These are phyloP conservation scores for Myochromella boudieri DNA, from an alignment of 768 basidiomycete species.

Conservation along the genomic window DNA sequence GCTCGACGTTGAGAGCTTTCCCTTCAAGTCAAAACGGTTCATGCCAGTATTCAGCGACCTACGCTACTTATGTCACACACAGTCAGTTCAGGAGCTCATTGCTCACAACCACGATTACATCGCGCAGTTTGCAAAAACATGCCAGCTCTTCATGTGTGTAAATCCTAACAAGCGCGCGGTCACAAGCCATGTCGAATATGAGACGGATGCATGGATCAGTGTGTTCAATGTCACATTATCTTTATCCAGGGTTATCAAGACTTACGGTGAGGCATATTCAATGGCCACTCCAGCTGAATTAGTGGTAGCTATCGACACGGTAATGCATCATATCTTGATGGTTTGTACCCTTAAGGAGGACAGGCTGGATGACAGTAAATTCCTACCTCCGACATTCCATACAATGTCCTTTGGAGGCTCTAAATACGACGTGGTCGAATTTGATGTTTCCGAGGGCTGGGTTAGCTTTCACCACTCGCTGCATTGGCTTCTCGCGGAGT, in stretches of 20 bases:
- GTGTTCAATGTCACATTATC: slow-evolving; percentile 95
- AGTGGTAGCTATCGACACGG: slow-evolving; percentile 63
- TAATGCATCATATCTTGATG: slow-evolving; percentile 69
- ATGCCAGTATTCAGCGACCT: slow-evolving; percentile 94
- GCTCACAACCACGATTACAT: slow-evolving; percentile 67
- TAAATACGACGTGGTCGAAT: slow-evolving; percentile 64
- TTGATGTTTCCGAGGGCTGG: slow-evolving; percentile 78
- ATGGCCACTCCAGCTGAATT: slow-evolving; percentile 57
- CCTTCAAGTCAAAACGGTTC: slow-evolving; percentile 94
- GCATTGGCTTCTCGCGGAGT: slow-evolving; percentile 87
- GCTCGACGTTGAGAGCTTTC: slow-evolving; percentile 80
- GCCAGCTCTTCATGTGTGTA: slow-evolving; percentile 90
- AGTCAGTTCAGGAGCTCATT: slow-evolving; percentile 78
- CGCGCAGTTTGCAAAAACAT: slow-evolving; percentile 69
- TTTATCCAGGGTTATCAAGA: slow-evolving; percentile 84
- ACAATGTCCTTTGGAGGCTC: slow-evolving; percentile 62
- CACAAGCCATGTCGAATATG: slow-evolving; percentile 89
- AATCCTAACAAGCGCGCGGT: slow-evolving; percentile 87
- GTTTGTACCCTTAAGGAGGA: slow-evolving; percentile 70
- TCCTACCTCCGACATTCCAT: slow-evolving; percentile 62
- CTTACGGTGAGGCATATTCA: slow-evolving; percentile 84
- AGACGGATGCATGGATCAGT: slow-evolving; percentile 95
- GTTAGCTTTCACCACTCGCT: slow-evolving; percentile 93
- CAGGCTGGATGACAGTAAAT: slow-evolving; percentile 65
- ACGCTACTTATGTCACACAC: slow-evolving; percentile 79